Evolutionary conservation across 1,139 yeast genomes (phyloP), one percentile per base, ranked within the genome.

Genomic region (Kluyveromyces sp.): DNA sequence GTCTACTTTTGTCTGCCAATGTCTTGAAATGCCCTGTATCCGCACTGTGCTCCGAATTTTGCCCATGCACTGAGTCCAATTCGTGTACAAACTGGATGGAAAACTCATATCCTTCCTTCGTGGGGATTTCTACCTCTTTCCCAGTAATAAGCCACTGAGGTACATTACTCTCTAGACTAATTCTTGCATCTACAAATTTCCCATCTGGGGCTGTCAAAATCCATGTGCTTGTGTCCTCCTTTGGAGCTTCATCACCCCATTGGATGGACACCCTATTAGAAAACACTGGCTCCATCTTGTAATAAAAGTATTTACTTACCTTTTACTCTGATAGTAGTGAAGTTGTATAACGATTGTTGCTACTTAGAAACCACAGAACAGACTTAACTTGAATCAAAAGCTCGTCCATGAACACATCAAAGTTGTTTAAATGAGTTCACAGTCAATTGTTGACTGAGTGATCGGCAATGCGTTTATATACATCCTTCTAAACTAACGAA

Each of bases 11-110:
- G 7, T 61, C 64, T 6, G 61, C 65, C 37, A 72, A 58, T 1
- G 58, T 52, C 45, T 70, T 67, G 50, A 74, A 74, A 15, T 64
- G 59, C 1, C 81, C 80, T 7, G 67, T 54, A 50, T 77, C 80
- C 1, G 72, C 67, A 21, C 63, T 63, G 5, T 64, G 59, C 4
- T 48, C 50, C 3, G 45, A 48, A 4, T 50, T 33, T 4, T 33
- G 21, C 8, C 34, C 27, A 38, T 40, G 44, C 21, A 43, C 27
- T 8, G 41, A 45, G 36, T 48, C 49, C n/a, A 50, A 29, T 5
- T 7, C n/a, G 15, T 39, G 46, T 28, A 37, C 34, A 42, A 50
- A 50, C 3, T 45, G 35, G n/a, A 50, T 42, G 6, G 51, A 43
- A 21, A 10, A 37, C 21, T 42, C 46, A 21, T 48, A 48, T 4